Evolutionary conservation across 176 grass and related monocot species (phyloP), one percentile per base, ranked within the genome.

Genomic region (Cenchrus americanus): DNA sequence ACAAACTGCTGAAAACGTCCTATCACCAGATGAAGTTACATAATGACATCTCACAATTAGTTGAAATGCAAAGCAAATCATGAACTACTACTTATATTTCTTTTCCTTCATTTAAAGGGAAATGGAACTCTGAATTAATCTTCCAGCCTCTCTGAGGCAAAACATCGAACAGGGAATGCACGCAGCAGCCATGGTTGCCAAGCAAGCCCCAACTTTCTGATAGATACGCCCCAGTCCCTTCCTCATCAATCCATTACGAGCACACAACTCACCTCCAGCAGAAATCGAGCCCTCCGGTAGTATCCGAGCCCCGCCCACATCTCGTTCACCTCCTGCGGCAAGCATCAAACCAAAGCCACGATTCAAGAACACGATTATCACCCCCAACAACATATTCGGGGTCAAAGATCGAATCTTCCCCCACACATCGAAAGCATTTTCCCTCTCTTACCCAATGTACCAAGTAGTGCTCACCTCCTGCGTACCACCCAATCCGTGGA

Each of bases 241-340:
- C 30, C 8, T 14, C 19, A 53, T n/a, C 27, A 68, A 57, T 57
- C 17, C 26, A 78, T 14, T 21, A 8, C 0, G 2, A 81, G 32
- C 12, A 57, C 55, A 78, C 55, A 78, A 52, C 54, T 79, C 48
- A 98, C 93, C 96, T 98, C 96, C 26, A 95, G 67, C 24, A 98
- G 87, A 88, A 93, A 98, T 8, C 96, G 93, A 71, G 96, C 96
- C 87, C 96, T 93, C 77, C 96, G 68, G 76, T 98, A 95, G 73
- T 98, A 98, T 62, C 96, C 96, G 10, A 98, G 92, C 18, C 96
- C 96, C 10, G 96, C 93, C 96, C 96, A 98, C 91, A 93, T 88
- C 80, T 95, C 93, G 40, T 98, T 95, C 83, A 98, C 96, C 77
- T 98, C 96, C 96, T 98, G 89, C 65, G 68, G 44, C 50, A 88